Conservation (phyloP, 164 flowering plant genomes). For the Vitis amurensis region DNA sequence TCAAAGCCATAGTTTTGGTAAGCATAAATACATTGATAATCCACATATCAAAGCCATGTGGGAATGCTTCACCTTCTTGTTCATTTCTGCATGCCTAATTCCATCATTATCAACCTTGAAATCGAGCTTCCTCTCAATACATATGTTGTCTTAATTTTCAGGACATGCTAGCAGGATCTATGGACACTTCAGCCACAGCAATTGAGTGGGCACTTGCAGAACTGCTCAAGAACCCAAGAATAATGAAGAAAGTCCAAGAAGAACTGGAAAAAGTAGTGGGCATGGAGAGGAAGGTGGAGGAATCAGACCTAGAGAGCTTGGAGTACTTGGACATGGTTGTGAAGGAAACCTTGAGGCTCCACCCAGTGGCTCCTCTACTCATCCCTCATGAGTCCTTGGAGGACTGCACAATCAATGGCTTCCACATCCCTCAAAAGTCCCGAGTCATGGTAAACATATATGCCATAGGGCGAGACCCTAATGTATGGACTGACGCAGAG, state of each 20-base stretch:
- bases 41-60: too few species aligned
- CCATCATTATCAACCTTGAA: too few species aligned
- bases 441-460: slow-evolving; percentile 10
- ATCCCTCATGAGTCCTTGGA: slow-evolving; percentile 5
- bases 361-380: slow-evolving; percentile 7
- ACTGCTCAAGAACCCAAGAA: slow-evolving; percentile 8
- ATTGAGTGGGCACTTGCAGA: too few species aligned
- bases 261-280: slow-evolving; percentile 12
- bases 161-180: too few species aligned
- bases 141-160: too few species aligned
- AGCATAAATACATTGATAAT: too few species aligned
- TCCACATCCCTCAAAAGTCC: slow-evolving; percentile 1
- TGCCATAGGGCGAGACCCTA: slow-evolving; percentile 23
- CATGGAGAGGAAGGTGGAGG: slow-evolving; percentile 11
- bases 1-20: too few species aligned
- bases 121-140: too few species aligned
- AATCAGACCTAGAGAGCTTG: slow-evolving; percentile 11
- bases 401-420: slow-evolving; percentile 8
- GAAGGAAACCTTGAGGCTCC: slow-evolving; percentile 9
- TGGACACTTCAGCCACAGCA: too few species aligned
- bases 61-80: too few species aligned
- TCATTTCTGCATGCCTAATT: too few species aligned
- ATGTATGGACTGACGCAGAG: slow-evolving; percentile 1
- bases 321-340: slow-evolving; percentile 13
- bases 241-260: slow-evolving; percentile 16